Evolutionary conservation across 495 filamentous ascomycete genomes (phyloP), one percentile per base, ranked within the genome.

Genomic region (Xylaria grammica): DNA sequence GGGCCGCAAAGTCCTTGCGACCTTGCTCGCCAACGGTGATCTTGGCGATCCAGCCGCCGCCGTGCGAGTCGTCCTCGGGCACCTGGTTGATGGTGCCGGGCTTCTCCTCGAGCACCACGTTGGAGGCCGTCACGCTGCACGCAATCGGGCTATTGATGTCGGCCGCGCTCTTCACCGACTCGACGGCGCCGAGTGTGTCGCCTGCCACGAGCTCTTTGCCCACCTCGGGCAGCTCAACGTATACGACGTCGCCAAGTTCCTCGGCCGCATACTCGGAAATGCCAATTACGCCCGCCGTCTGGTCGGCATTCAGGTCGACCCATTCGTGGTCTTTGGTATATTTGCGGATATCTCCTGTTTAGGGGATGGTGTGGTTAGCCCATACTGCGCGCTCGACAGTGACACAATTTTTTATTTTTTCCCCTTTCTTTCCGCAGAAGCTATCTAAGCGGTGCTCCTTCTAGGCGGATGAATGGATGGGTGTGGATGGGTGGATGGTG

Each of bases 311-410:
- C 34, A 97, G 80, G 78, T 97, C 91, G 70, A 99, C 87, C 96
- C 96, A 99, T 82, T 99, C 95, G 82, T 99, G 95, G 70, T 97
- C 96, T 76, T 91, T 88, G 69, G 96, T 98, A 84, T 96, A 99
- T 73, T 90, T 92, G 84, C 95, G 94, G 69, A 89, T 81, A 67
- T 77, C 76, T 67, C 77, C 84, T 86, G 60, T 55, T 42, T 6
- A 11, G 15, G 51, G 44, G 65, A 26, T 22, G 42, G 24, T 45
- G 46, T 56, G 19, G 65, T 72, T 40, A 68, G 67, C 40, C 15
- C 1, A 24, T 19, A 11, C 11, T n/a, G 29, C 58, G 52, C 52
- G 52, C 52, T 36, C 52, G 24, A 55, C 17, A 19, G 17, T 22
- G 30, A 4, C 32, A 11, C 32, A 11, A 5, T 11, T 9, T 42